Percentiles rank a stretch among this genome's conserved stretches.
These are phyloP conservation scores for Fusarium pininemorale DNA, from an alignment of 2,329 filamentous ascomycete genomes.

Conservation along the genomic window DNA sequence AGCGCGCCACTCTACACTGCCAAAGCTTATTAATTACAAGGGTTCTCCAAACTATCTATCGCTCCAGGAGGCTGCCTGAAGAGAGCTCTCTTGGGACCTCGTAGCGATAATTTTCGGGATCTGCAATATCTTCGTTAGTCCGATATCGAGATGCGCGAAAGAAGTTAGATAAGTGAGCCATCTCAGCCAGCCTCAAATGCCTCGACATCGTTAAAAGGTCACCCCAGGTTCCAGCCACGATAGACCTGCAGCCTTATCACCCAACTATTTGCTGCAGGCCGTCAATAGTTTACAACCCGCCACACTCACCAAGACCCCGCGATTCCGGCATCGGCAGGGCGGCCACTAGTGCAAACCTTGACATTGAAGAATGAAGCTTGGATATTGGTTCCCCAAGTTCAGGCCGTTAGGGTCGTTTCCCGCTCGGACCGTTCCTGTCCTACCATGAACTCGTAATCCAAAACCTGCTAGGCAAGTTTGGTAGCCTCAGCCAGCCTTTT, in stretches of 20 bases:
- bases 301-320: not conserved
- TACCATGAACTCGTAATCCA: too few relatives aligned
- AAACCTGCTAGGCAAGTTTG: not conserved
- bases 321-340: not conserved
- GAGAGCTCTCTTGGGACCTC: not conserved
- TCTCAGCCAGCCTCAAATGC: not conserved
- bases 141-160: rapidly evolving
- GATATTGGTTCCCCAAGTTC: not conserved
- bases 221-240: not conserved
- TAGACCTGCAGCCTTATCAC: not conserved
- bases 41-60: rapidly evolving
- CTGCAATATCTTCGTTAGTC: not conserved
- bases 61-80: too few relatives aligned
- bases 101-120: not conserved
- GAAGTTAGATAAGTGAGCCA: not conserved
- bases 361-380: not conserved
- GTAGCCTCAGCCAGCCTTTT: not conserved
- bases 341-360: not conserved
- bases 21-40: too few relatives aligned
- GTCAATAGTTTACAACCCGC: not conserved
- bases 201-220: too few relatives aligned
- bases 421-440: not conserved
- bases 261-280: not conserved
- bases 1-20: not conserved
- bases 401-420: too few relatives aligned